Conservation (phyloP, 1,284 basidiomycete genomes). For the Heterobasidion parviporum region DNA sequence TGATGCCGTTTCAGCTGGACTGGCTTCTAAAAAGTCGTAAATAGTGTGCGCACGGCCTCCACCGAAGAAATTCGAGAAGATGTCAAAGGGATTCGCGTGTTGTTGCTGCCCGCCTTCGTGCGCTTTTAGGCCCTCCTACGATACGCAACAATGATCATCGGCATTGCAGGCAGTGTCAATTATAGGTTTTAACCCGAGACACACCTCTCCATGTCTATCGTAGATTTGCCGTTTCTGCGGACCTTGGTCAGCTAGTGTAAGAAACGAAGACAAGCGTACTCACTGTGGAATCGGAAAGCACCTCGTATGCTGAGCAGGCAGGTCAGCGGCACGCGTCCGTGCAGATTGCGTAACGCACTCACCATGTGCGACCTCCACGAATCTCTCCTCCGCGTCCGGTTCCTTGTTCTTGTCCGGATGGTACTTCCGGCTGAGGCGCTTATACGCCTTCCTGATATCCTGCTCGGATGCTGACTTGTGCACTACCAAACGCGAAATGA, state of each 20-base stretch:
- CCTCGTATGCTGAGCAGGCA: slow-evolving; percentile 74
- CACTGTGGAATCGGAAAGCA: slow-evolving; percentile 77
- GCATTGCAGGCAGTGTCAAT: background rate
- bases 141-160: slow-evolving; percentile 1
- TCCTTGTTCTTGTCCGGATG: slow-evolving; percentile 95
- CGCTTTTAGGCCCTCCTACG: slow-evolving; percentile 73
- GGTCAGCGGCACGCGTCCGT: background rate
- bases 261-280: slow-evolving; percentile 14
- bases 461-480: slow-evolving; percentile 73
- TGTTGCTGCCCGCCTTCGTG: slow-evolving; percentile 71
- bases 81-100: slow-evolving; percentile 83
- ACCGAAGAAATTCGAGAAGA: slow-evolving; percentile 90
- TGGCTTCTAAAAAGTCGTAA: background rate
- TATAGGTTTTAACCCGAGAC: slow-evolving; percentile 6
- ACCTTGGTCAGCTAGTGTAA: slow-evolving; percentile 2
- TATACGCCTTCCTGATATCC: slow-evolving; percentile 88
- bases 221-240: slow-evolving; percentile 83
- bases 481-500: slow-evolving; percentile 37
- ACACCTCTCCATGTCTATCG: slow-evolving; percentile 82
- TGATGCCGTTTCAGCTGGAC: background rate
- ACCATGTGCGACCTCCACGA: slow-evolving; percentile 88
- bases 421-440: slow-evolving; percentile 81
- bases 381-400: slow-evolving; percentile 72
- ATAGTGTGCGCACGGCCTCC: slow-evolving; percentile 45
- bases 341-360: slow-evolving; percentile 14